Conservation (phyloP, 257 asterid species). For the Solanum chaucha region DNA sequence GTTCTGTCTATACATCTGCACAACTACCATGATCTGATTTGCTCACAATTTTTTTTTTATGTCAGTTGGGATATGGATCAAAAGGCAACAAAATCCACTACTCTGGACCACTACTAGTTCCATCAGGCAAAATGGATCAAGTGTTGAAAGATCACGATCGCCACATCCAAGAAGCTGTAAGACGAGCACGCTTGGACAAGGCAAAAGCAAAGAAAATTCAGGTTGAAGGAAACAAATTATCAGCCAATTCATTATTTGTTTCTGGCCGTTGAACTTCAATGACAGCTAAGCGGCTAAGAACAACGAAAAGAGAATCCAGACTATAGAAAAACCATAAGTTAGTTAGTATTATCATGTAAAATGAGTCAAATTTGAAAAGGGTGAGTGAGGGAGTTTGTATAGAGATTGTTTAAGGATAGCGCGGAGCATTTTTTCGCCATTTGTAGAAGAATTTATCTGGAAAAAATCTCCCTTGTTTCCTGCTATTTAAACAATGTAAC, state of each 20-base stretch:
- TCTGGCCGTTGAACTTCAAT: constrained; percentile 51
- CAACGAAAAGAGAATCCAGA: constrained; percentile 1
- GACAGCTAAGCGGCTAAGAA: background rate
- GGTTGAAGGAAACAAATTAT: constrained; percentile 41
- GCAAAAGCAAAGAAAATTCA: constrained; percentile 57
- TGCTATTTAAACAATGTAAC: constrained; percentile 9
- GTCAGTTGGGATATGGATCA: constrained; percentile 67
- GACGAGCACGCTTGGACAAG: constrained; percentile 86
- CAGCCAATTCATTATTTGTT: constrained; percentile 48
- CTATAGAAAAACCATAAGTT: background rate
- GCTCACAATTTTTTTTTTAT: background rate
- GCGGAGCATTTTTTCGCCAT: constrained; percentile 12
- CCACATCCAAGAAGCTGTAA: constrained; percentile 82
- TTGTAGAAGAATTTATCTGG: constrained; percentile 20
- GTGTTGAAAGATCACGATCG: constrained; percentile 84
- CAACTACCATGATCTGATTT: background rate
- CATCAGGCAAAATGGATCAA: constrained; percentile 85
- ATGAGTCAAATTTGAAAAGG: constrained; percentile 8
- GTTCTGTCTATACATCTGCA: background rate
- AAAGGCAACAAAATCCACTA: constrained; percentile 79
- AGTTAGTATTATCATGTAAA: constrained; percentile 17
- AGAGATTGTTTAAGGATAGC: constrained; percentile 19
- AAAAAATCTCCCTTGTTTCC: constrained; percentile 6
- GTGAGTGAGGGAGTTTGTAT: constrained; percentile 29
- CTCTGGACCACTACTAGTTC: constrained; percentile 85